Evolutionary conservation across 352 stramenopile genomes (phyloP).

Genomic region (Pythium insidiosum): DNA sequence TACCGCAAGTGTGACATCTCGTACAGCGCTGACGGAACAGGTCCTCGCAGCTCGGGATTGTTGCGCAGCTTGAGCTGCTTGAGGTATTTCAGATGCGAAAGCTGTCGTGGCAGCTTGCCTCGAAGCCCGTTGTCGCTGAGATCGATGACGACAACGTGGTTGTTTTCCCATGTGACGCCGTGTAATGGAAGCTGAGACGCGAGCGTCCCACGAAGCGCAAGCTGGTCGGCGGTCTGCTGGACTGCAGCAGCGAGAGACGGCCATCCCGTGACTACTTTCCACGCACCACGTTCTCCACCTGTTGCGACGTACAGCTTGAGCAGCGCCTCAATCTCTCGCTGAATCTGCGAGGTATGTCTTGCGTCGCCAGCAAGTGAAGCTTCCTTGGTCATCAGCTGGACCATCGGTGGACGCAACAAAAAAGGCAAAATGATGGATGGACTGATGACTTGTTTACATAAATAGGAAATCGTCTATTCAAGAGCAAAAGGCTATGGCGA

Average conservation of each 20-base stretch:
- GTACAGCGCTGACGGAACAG: conserved; percentile 22
- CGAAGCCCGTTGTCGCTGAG: conserved; percentile 38
- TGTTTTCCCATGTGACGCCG: conserved; percentile 45
- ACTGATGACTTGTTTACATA: too few species aligned
- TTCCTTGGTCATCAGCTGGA: too few species aligned
- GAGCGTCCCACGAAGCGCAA: conserved; percentile 21
- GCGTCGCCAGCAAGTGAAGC: conserved; percentile 5
- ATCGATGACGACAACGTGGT: conserved; percentile 53
- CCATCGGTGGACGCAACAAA: too few species aligned
- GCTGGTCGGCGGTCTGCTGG: conserved; percentile 10
- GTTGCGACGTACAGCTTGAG: conserved; percentile 30
- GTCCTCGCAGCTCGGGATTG: conserved; percentile 32
- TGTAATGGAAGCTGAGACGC: conserved; percentile 26
- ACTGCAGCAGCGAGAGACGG: conserved; percentile 13
- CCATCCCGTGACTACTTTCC: conserved; percentile 34
- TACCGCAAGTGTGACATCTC: conserved; percentile 39
- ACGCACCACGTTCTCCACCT: conserved; percentile 22
- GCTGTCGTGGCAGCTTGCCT: conserved; percentile 30
- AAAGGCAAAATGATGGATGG: too few species aligned
- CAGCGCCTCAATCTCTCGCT: conserved; percentile 42
- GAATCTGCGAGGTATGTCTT: conserved; percentile 22
- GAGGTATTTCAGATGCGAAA: conserved; percentile 34
- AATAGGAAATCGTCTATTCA: too few species aligned
- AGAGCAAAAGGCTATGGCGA: too few species aligned
- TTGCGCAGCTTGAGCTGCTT: conserved; percentile 47